Evolutionary conservation across 2,329 filamentous ascomycete species (phyloP).

Genomic region (Alternaria ventricosa): DNA sequence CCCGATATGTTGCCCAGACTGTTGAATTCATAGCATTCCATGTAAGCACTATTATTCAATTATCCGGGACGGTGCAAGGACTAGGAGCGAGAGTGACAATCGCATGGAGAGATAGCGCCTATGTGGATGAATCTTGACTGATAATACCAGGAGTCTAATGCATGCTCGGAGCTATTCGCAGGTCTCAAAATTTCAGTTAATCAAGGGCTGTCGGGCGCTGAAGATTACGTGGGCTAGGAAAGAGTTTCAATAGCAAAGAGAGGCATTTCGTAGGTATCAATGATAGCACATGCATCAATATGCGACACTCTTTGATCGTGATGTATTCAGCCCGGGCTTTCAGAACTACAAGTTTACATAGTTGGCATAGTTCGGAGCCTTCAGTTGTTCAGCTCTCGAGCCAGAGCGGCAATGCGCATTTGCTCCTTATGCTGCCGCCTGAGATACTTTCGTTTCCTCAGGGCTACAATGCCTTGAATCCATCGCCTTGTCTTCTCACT

Average conservation of each 20-base stretch:
- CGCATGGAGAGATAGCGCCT: neutral
- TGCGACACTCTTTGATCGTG: neutral
- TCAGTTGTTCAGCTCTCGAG: neutral
- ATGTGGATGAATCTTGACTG: neutral
- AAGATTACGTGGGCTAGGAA: neutral
- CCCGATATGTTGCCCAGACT: neutral
- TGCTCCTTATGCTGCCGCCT: neutral
- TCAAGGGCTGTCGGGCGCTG: neutral
- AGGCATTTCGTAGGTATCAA: neutral
- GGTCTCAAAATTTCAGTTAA: neutral
- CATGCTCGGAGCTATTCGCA: neutral
- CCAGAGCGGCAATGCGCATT: neutral
- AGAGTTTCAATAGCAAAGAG: neutral
- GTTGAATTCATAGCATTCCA: neutral
- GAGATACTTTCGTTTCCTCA: neutral
- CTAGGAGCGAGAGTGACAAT: neutral
- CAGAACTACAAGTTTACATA: neutral
- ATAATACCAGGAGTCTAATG: neutral
- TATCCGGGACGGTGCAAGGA: neutral
- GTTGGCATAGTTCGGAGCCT: neutral
- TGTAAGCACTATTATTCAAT: neutral
- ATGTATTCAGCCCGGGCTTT: neutral
- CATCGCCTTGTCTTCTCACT: neutral
- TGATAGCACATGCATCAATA: rapidly evolving
- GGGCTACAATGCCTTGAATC: neutral